Base-by-base conservation (phyloP, 1,284 basidiomycete genomes). In the Malassezia cuniculi region DNA sequence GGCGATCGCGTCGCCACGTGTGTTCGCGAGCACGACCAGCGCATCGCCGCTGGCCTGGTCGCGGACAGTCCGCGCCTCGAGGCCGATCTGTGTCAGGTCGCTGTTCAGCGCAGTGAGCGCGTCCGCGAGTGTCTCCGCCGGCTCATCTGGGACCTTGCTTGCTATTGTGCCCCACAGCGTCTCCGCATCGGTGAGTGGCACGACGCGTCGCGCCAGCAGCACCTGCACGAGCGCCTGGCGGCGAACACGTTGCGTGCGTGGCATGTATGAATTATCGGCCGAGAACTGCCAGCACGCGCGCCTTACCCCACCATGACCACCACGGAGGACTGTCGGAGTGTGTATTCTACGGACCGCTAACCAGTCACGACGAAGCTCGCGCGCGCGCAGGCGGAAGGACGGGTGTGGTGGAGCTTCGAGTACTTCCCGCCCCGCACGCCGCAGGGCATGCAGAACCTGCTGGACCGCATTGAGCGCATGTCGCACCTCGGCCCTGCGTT, bases 401-500 rank as follows among this genome's bases (percentile, higher is more conserved):
- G 61, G 31, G 58, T 54, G 34, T 64, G 61, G 53, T 66, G 63
- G 63, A 57, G 82, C 35, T 94, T 94, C 66, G 87, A 94, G 68
- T 94, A 87, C 71, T 94, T 94, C 59, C 87, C 87, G 41, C 87
- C 87, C 20, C 75, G 87, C 51, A 93, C 87, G 24, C 84, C 85
- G 30, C 87, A 94, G 78, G 87, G 60, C 33, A 41, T 63, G 27
- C 50, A 48, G 36, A 62, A 62, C 34, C 50, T 65, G 31, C 59
- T 60, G 47, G 90, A 94, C 70, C 86, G 90, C 60, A 90, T 95
- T 71, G 87, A 94, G 70, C 84, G 93, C 55, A 97, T 97, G 90
- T 77, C 86, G 44, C 77, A 78, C 17, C 72, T 94, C 31, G 93
- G 93, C 4, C 93, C 93, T 12, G 90, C 93, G 70, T 97, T 95